Percentiles rank a stretch among this genome's conserved stretches.
phyloP scores from a whole-genome alignment of 2,329 filamentous ascomycete genomes.

The Pestalotiopsis sp. region DNA sequence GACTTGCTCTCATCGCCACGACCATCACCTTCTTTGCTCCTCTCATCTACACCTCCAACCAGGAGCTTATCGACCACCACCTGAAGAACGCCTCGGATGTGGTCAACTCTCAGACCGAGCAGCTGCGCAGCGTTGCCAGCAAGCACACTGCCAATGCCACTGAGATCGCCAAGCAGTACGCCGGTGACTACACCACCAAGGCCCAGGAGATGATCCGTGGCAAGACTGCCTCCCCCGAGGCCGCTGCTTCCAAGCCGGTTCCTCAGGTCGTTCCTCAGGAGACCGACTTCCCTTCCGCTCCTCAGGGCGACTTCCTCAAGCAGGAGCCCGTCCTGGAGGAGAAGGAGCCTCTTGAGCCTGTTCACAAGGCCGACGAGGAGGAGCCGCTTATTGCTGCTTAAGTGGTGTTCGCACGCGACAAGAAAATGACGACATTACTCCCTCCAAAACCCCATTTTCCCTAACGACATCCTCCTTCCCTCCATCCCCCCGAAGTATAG shows the following conservation, averaged over 20 bases:
- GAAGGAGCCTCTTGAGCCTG: background rate
- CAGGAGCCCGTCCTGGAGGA: conserved; percentile 6
- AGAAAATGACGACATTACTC: background rate
- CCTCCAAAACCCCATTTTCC: conserved; percentile 1
- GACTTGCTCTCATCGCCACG: conserved; percentile 60
- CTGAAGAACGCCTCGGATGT: conserved; percentile 57
- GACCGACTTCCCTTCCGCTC: conserved; percentile 22
- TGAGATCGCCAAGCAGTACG: conserved; percentile 65
- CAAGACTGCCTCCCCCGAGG: conserved; percentile 42
- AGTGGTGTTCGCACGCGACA: background rate
- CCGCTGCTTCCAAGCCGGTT: conserved; percentile 36
- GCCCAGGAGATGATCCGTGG: conserved; percentile 63
- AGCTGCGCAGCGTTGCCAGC: conserved; percentile 61
- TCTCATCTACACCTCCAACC: conserved; percentile 65
- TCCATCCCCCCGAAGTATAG: background rate
- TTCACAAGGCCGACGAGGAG: background rate
- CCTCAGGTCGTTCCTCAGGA: conserved; percentile 27
- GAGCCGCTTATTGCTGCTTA: background rate
- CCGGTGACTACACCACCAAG: conserved; percentile 68
- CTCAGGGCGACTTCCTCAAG: conserved; percentile 35
- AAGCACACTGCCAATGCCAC: conserved; percentile 66
- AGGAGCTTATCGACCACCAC: conserved; percentile 68
- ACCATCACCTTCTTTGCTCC: conserved; percentile 62
- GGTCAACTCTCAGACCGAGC: conserved; percentile 62
- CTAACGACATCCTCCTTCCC: background rate